Percentiles rank a stretch among this genome's conserved stretches.
Evolutionary conservation across 2,329 filamentous ascomycete genomes (phyloP).

Genomic region (Elsinoe perseae): DNA sequence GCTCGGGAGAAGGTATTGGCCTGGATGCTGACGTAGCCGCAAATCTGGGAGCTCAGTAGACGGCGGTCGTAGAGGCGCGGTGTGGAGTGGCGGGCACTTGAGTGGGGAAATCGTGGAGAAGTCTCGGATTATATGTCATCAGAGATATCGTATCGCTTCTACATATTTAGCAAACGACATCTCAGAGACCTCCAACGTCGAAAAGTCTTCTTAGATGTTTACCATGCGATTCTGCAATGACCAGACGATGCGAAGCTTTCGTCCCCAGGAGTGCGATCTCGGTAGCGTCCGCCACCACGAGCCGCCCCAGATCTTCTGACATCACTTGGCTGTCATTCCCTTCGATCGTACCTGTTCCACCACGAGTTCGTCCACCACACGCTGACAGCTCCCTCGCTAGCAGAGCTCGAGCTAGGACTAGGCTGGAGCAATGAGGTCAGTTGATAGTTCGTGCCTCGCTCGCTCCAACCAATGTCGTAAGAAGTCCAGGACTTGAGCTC

Average conservation of each 20-base stretch:
- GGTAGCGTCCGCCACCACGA: constrained; percentile 3
- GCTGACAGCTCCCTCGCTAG: neutral
- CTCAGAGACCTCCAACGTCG: neutral
- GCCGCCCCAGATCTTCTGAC: constrained; percentile 10
- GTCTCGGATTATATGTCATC: neutral
- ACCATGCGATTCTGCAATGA: neutral
- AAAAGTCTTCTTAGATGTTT: neutral
- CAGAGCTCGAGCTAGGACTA: neutral
- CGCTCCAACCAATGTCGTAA: neutral
- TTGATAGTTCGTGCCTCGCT: neutral
- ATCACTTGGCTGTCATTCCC: constrained; percentile 12
- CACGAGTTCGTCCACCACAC: neutral
- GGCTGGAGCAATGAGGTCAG: constrained; percentile 1
- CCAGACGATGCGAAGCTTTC: neutral
- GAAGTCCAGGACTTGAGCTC: neutral
- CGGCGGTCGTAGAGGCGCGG: neutral
- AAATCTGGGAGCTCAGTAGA: constrained; percentile 17
- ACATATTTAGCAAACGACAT: neutral
- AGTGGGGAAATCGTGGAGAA: neutral
- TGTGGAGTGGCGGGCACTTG: neutral
- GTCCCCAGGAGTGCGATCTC: neutral
- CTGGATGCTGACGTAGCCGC: constrained; percentile 20
- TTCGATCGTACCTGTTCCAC: constrained; percentile 11
- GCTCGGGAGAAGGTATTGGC: constrained; percentile 18
- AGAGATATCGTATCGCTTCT: neutral